Evolutionary conservation across 2,329 filamentous ascomycete species (phyloP), one percentile per base, ranked within the genome.

Genomic region (Neonectria ditissima): DNA sequence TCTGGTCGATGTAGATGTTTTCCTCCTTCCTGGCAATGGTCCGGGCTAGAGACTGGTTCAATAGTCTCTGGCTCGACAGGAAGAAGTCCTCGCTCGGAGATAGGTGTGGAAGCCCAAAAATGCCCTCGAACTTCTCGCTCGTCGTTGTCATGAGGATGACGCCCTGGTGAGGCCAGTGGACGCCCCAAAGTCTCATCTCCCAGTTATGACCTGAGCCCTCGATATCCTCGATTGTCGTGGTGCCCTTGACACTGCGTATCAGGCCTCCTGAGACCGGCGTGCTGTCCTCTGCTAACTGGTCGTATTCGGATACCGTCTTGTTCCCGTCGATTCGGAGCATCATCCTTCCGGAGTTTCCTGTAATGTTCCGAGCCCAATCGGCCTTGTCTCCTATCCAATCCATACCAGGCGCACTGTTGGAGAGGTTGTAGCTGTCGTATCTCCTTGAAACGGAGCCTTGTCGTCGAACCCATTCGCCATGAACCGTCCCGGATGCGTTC

Each of bases 71-170:
- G 80, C 88, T 84, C 65, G 86, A 84, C 73, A 80, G 76, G 76
- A 88, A 88, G 73, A 85, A 89, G 52, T 87, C 82, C 4, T 81
- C 75, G 20, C 81, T 78, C 0, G 92, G 86, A 1, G 92, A 84
- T 55, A 99, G 85, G 77, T 98, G 94, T 26, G 96, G 94, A 50
- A 98, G 81, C 2, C 90, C 92, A 76, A 97, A 97, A 59, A 98
- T 90, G 45, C 96, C 94, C n/a, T 91, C 89, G 74, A 96, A 96
- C 81, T 97, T 97, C 75, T 97, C 92, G 77, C 94, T 97, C 51
- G 94, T 95, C 1, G 95, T 97, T 2, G 91, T 92, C 75, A 98
- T 81, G 37, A 98, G 81, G 53, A 96, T 87, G 14, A 89, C 87
- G 2, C 96, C 96, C 66, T 91, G 87, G n/a, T 87, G 85, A 39